Percentiles rank a stretch among this genome's conserved stretches.
Conservation (phyloP, 495 filamentous ascomycete genomes). For the Aspergillus indologenus region DNA sequence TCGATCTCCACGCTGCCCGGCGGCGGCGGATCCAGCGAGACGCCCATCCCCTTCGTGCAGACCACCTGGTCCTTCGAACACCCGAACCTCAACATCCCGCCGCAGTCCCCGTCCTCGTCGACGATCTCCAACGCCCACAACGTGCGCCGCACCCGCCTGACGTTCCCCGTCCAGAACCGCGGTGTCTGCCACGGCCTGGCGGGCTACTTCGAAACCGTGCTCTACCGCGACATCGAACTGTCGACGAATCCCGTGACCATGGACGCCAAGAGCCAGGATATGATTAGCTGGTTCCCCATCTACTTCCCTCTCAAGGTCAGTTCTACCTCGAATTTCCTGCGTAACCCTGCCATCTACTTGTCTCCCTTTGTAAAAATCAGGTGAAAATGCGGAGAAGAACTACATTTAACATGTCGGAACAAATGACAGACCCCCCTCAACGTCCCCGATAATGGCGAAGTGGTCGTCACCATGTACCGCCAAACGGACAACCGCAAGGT, state of each 20-base stretch:
- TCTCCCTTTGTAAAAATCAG: no score
- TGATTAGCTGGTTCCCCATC: conserved; percentile 99
- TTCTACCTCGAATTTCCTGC: no score
- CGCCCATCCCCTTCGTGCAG: conserved; percentile 36
- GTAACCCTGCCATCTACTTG: no score
- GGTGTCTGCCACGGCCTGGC: conserved; percentile 89
- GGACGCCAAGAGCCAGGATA: conserved; percentile 85
- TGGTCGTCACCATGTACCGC: conserved; percentile 90
- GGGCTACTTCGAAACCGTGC: conserved; percentile 91
- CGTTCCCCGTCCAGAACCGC: conserved; percentile 66
- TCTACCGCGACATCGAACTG: conserved; percentile 81
- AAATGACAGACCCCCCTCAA: conserved; percentile 72
- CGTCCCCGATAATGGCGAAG: conserved; percentile 75
- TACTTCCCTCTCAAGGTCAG: conserved; percentile 91
- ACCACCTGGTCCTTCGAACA: conserved; percentile 51
- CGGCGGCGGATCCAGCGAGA: conserved; percentile 23
- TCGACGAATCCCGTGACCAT: conserved; percentile 92
- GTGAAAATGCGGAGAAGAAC: no score
- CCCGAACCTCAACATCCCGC: conserved; percentile 40
- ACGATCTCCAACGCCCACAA: conserved; percentile 80
- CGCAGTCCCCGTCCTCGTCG: conserved; percentile 31
- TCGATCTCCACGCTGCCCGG: conserved; percentile 29
- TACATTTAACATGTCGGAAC: no score
- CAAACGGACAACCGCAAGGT: conserved; percentile 93
- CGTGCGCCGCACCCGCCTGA: conserved; percentile 66